These are phyloP conservation scores for Colletotrichum plurivorum DNA, from an alignment of 2,329 filamentous ascomycete species.

Conservation along the genomic window DNA sequence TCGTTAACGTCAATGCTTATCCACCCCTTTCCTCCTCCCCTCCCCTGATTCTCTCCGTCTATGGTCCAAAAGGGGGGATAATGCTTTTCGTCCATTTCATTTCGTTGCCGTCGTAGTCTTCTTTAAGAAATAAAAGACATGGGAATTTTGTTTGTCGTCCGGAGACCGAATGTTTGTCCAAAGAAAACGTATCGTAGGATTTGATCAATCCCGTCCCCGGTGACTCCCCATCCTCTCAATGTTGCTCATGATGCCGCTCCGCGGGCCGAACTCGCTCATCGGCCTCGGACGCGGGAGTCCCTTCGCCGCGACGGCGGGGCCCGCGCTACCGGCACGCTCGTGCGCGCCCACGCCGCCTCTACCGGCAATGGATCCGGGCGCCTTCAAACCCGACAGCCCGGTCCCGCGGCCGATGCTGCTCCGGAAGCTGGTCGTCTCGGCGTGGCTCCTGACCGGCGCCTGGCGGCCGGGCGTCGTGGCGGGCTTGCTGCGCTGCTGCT, in stretches of 20 bases:
- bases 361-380: conserved; percentile 66
- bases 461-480: conserved; percentile 43
- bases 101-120: conserved; percentile 32
- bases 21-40: neutral
- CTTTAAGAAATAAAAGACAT: conserved; percentile 3
- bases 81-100: conserved; percentile 39
- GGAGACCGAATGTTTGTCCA: too few species aligned
- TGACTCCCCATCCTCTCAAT: conserved; percentile 89
- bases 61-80: neutral
- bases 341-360: conserved; percentile 65
- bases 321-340: conserved; percentile 61
- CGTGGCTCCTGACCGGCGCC: conserved; percentile 43
- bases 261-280: conserved; percentile 60
- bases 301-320: conserved; percentile 46
- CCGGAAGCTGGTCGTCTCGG: conserved; percentile 59
- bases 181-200: too few species aligned
- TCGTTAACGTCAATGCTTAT: conserved; percentile 38
- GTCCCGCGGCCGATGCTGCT: conserved; percentile 69
- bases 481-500: conserved; percentile 40
- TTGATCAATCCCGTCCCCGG: conserved; percentile 55
- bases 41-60: neutral
- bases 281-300: conserved; percentile 61
- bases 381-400: conserved; percentile 64
- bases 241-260: conserved; percentile 85
- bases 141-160: neutral